These are phyloP conservation scores for Magnaporthales sp. DNA, from an alignment of 2,329 filamentous ascomycete species.

Conservation along the genomic window DNA sequence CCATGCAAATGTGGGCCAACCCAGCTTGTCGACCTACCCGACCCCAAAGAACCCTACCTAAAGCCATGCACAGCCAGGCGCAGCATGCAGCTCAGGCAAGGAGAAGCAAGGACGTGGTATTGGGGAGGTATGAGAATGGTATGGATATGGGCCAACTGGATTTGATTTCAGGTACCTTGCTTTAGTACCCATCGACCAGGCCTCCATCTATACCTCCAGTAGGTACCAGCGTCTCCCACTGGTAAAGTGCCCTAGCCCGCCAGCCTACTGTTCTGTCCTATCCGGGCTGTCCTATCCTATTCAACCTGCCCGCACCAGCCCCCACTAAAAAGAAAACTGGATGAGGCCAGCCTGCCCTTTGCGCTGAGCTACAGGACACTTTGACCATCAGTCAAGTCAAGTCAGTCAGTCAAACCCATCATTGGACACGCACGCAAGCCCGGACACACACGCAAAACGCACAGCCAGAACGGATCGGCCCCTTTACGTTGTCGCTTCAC, in stretches of 20 bases:
- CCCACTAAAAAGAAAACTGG: conserved; percentile 2
- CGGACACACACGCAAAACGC: background rate
- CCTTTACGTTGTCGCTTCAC: background rate
- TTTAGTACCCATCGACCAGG: background rate
- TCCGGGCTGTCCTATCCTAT: no score
- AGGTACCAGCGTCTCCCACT: background rate
- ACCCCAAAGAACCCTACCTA: background rate
- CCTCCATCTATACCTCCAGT: background rate
- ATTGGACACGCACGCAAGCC: background rate
- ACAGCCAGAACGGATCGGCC: background rate
- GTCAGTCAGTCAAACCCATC: conserved; percentile 1
- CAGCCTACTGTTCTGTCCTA: no score
- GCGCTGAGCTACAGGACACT: background rate
- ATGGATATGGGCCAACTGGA: background rate
- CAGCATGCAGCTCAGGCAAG: background rate
- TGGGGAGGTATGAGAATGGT: background rate
- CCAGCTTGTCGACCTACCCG: background rate
- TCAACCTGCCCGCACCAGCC: background rate
- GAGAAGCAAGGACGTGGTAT: background rate
- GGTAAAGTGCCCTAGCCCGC: background rate
- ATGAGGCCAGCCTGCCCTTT: background rate
- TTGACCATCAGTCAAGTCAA: background rate
- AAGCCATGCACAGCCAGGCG: background rate
- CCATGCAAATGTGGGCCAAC: background rate
- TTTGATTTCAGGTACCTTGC: background rate